phyloP scores from a whole-genome alignment of 225 moss, liverwort and hornwort species.

The Asterella californica region DNA sequence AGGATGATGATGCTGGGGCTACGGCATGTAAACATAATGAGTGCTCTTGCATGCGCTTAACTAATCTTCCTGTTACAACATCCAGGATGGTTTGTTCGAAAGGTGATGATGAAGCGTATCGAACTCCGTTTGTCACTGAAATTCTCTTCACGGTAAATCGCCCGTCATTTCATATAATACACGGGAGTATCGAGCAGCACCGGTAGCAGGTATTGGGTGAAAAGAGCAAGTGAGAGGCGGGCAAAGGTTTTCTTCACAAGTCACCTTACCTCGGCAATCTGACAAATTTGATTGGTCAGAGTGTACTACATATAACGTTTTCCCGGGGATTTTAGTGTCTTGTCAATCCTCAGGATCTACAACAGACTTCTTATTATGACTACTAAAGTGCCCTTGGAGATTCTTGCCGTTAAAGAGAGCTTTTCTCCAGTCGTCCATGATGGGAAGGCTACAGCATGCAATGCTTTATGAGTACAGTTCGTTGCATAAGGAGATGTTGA shows the following conservation, averaged over 20 bases:
- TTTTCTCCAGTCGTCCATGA: no score
- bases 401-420: background rate
- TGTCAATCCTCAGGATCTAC: no score
- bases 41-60: background rate
- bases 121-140: background rate
- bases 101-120: background rate
- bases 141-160: background rate
- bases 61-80: background rate
- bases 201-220: background rate
- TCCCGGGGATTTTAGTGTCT: no score
- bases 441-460: no score
- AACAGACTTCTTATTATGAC: no score
- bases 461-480: background rate
- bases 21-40: background rate
- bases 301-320: no score
- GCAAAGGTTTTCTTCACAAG: no score
- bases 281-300: no score
- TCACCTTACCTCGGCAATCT: no score
- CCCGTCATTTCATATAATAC: background rate
- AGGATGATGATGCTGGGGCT: no score
- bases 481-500: background rate
- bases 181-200: background rate
- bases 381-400: no score
- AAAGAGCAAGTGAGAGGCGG: background rate
- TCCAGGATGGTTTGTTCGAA: background rate